Base-by-base conservation (phyloP, 176 grass and related monocot species). In the Elaeis guineensis region DNA sequence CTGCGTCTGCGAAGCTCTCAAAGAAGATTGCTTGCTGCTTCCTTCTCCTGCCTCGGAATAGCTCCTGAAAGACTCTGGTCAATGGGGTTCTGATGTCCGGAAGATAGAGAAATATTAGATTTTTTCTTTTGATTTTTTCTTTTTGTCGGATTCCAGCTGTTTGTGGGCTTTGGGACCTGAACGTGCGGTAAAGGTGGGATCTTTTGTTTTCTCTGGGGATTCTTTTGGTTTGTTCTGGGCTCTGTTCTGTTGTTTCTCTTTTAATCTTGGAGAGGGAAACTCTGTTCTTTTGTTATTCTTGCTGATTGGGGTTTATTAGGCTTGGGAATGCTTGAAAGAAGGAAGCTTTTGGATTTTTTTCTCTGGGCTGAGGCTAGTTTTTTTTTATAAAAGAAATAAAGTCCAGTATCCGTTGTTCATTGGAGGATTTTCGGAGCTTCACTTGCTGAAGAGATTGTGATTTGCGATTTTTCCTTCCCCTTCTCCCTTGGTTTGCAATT, bases 121-220 rank as follows among this genome's bases (percentile, higher is more conserved):
- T 55, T 66, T 71, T 66, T 55, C 61, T 72, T 7, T 8, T n/a
- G n/a, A n/a, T n/a, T n/a, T 30, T 5, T 55, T 49, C 14, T 53
- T 2, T 67, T 30, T 8, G 64, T 67, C 11, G 44, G 19, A 53
- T 44, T 44, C 5, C 60, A 25, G 54, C 52, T 58, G 30, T 52
- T 55, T 20, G 2, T 18, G 22, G 17, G 11, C 6, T 28, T 61
- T 23, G 9, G 23, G 5, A 21, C 16, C 49, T 17, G 22, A 29
- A 54, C 30, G 5, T 23, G 52, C 16, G n/a, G 18, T 39, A 66
- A 57, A 68, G 63, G 50, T 21, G 54, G 15, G 59, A 22, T 30
- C 49, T 58, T 62, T 48, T 24, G 72, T 48, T 39, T 21, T 63
- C 53, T 30, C 28, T 30, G 28, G 28, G 28, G 5, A 30, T 30